Base-by-base conservation (phyloP, 345 rosid species). In the Garcia nutans region DNA sequence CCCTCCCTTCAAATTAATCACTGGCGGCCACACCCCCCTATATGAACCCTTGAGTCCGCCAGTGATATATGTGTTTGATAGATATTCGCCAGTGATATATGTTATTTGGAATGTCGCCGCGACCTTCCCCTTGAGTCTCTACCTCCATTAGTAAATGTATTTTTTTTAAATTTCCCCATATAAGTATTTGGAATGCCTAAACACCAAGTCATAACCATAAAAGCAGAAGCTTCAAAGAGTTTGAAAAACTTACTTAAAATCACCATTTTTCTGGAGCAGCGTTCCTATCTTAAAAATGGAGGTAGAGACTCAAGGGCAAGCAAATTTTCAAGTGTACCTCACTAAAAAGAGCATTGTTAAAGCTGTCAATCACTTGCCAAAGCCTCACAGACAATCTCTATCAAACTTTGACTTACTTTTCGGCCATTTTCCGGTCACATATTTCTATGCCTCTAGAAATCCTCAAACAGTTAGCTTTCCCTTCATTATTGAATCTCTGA, bases 401-500 rank as follows among this genome's bases (percentile, higher is more conserved):
- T 90, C 98, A 81, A 89, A 92, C 77, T 93, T 94, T 12, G 98
- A 94, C 84, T 89, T 92, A 57, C 97, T 94, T 31, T 94, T 93
- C 0, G 94, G 97, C 49, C 94, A 96, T 65, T 94, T 90, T 72
- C 96, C 97, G 0, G 89, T 94, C 52, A 88, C 94, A 64, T 92
- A 92, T 85, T 84, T 92, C 70, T 94, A 94, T 85, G 85, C 92
- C 74, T 94, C 85, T 78, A 31, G 71, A 67, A 89, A 82, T 61
- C 78, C 84, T 11, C 72, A 54, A 0, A n/a, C 20, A 41, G n/a
- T 64, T 58, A 72, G 84, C 80, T 78, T 82, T 37, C 15, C 83
- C 8, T 72, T 76, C 56, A 84, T 84, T 9, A 5, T 83, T 10
- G 74, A 85, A 33, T 74, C 88, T 56, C 87, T 92, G 33, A 84